Conservation (phyloP, 805 yeast species). For the Candida broadrunensis region DNA sequence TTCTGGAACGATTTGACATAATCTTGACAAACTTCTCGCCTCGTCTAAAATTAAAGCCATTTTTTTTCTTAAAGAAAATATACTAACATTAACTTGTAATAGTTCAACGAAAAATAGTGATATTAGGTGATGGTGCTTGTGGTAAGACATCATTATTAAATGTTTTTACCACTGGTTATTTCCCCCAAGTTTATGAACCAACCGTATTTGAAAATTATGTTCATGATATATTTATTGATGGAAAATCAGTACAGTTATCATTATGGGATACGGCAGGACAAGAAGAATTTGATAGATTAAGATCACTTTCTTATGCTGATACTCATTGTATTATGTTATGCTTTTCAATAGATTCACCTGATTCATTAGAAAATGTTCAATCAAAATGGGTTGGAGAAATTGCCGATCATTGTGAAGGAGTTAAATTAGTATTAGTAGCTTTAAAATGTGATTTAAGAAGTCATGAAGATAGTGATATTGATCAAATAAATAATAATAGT, state of each 20-base stretch:
- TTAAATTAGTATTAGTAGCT: constrained; percentile 88
- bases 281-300: constrained; percentile 92
- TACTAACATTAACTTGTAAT: too few species aligned
- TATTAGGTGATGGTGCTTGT: constrained; percentile 97
- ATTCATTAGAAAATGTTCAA: constrained; percentile 91
- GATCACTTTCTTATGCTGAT: constrained; percentile 90
- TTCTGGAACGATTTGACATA: too few species aligned
- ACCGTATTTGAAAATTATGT: constrained; percentile 97
- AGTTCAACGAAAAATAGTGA: constrained; percentile 90
- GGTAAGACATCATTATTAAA: constrained; percentile 94
- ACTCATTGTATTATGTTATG: constrained; percentile 97
- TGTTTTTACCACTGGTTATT: constrained; percentile 95
- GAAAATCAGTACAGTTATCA: constrained; percentile 86
- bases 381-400: constrained; percentile 97
- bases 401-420: constrained; percentile 96
- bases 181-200: constrained; percentile 97
- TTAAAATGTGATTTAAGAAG: constrained; percentile 89
- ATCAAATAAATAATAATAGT: constrained; percentile 26
- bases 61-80: too few species aligned
- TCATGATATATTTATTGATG: constrained; percentile 94
- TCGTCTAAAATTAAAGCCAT: too few species aligned
- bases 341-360: constrained; percentile 90
- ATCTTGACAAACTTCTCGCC: too few species aligned
- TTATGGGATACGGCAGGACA: constrained; percentile 99
- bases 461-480: constrained; percentile 48